A percentile compares a stretch with the other conserved stretches of the same genome.
These are phyloP conservation scores for Lipomyces starkeyi DNA, from an alignment of 805 yeast species.

Conservation along the genomic window DNA sequence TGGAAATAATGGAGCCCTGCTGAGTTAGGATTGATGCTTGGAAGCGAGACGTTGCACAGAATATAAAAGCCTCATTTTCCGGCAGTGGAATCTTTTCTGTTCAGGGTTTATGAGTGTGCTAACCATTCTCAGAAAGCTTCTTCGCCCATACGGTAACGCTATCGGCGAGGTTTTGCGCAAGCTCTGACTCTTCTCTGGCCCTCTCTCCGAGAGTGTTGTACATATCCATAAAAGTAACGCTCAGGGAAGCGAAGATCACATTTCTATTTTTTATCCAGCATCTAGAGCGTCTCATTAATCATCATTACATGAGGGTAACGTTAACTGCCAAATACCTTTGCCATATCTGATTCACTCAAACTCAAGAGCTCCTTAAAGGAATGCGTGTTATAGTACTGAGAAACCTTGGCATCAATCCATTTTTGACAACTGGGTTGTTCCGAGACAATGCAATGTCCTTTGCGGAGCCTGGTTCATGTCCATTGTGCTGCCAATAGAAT, in stretches of 20 bases:
- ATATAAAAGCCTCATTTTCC: background rate
- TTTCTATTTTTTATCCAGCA: no score
- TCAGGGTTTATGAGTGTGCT: background rate
- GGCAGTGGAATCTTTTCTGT: background rate
- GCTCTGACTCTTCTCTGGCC: background rate
- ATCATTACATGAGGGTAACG: background rate
- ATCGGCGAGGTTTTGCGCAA: background rate
- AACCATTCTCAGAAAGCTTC: background rate
- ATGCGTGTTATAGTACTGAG: conserved; percentile 3
- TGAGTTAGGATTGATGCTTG: background rate
- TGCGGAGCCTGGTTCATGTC: background rate
- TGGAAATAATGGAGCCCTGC: background rate
- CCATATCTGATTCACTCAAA: background rate
- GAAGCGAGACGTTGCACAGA: background rate
- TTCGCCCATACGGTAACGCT: background rate
- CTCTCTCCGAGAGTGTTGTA: no score
- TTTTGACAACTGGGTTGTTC: background rate
- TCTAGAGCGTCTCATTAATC: background rate
- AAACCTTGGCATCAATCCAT: background rate
- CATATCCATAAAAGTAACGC: no score
- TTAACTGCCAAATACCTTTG: background rate
- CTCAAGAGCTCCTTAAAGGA: background rate
- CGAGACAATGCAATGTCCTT: background rate
- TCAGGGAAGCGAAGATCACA: no score
- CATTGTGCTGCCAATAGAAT: no score